A percentile compares a stretch with the other conserved stretches of the same genome.
Evolutionary conservation across 2,329 filamentous ascomycete species (phyloP).

Genomic region (Claviceps quebecensis): DNA sequence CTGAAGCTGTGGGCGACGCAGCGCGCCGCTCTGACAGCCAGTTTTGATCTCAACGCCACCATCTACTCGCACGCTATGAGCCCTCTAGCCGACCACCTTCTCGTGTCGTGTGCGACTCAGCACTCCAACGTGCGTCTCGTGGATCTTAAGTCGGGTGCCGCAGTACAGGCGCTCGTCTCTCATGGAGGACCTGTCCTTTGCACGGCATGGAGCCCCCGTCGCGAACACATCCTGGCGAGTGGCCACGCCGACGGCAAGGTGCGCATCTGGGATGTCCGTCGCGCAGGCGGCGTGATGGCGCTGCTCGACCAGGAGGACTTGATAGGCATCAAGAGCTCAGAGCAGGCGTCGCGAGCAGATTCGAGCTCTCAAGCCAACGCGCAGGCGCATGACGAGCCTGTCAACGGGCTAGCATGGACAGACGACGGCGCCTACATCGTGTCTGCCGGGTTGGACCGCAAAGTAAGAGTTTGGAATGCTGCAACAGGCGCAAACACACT

Average conservation of each 20-base stretch:
- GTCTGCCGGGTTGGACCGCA: constrained; percentile 69
- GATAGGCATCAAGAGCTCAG: constrained; percentile 39
- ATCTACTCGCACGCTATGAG: constrained; percentile 70
- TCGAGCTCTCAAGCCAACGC: constrained; percentile 33
- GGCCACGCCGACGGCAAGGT: constrained; percentile 75
- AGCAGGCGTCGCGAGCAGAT: constrained; percentile 14
- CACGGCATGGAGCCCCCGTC: constrained; percentile 67
- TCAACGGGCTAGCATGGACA: constrained; percentile 78
- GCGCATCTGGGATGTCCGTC: constrained; percentile 76
- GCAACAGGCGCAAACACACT: constrained; percentile 72
- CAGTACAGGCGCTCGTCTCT: constrained; percentile 55
- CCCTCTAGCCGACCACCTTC: constrained; percentile 53
- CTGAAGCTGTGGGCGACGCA: constrained; percentile 63
- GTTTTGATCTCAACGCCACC: constrained; percentile 53
- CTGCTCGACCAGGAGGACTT: constrained; percentile 75
- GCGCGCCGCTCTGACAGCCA: constrained; percentile 44
- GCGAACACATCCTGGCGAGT: constrained; percentile 68
- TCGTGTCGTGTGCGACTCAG: constrained; percentile 81
- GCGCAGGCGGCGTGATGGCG: constrained; percentile 61
- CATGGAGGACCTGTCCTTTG: constrained; percentile 55
- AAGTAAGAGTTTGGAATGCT: constrained; percentile 78
- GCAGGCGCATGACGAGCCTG: constrained; percentile 64
- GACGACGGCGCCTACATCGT: constrained; percentile 65
- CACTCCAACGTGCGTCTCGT: constrained; percentile 73
- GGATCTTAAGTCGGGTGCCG: constrained; percentile 68